phyloP scores from a whole-genome alignment of 2,329 filamentous ascomycete genomes.

The Fusarium sterilihyphosum region DNA sequence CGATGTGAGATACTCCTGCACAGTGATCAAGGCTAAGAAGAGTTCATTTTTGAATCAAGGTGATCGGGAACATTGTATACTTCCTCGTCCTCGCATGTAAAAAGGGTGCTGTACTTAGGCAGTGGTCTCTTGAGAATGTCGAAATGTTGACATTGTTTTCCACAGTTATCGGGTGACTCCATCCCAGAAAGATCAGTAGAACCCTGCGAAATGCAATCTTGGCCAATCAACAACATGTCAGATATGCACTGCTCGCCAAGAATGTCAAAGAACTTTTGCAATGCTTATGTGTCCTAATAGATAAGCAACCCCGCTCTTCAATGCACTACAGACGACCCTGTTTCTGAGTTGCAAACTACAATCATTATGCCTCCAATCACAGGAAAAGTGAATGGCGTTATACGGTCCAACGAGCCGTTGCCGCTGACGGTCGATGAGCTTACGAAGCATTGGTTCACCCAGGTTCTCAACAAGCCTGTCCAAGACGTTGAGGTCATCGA shows the following conservation, averaged over 20 bases:
- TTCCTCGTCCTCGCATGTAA: accelerated
- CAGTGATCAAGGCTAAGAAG: accelerated
- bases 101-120: accelerated
- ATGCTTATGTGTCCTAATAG: accelerated
- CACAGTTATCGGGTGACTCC: background rate
- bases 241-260: background rate
- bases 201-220: accelerated
- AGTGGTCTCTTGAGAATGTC: background rate
- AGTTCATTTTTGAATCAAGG: accelerated
- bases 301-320: background rate
- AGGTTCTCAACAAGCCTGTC: background rate
- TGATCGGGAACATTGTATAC: accelerated
- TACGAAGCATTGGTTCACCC: background rate
- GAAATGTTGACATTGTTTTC: background rate
- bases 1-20: accelerated
- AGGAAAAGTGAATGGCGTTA: background rate
- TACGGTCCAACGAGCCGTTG: background rate
- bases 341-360: accelerated
- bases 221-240: background rate
- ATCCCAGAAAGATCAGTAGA: background rate
- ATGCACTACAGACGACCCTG: accelerated
- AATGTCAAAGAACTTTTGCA: background rate
- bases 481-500: background rate
- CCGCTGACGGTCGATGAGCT: background rate
- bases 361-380: background rate